A percentile compares a stretch with the other conserved stretches of the same genome.
These are phyloP conservation scores for Phoenix roebelenii DNA, from an alignment of 176 grass and related monocot genomes.

Conservation along the genomic window DNA sequence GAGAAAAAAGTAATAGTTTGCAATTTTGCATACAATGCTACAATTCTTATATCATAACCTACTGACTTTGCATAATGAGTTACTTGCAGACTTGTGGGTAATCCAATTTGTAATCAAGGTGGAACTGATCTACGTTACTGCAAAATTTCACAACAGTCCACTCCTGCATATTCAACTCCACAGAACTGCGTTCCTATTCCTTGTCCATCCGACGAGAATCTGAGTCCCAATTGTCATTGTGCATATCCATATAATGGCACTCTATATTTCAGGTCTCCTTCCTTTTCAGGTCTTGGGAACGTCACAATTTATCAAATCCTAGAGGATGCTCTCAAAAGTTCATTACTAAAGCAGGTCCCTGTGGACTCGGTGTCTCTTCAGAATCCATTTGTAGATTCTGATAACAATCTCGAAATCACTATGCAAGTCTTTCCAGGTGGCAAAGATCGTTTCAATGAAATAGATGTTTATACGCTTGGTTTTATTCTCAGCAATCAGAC, in stretches of 20 bases:
- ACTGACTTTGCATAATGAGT: background rate
- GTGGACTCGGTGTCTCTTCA: conserved; percentile 48
- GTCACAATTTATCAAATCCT: conserved; percentile 27
- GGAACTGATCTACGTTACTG: conserved; percentile 25
- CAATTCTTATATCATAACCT: background rate
- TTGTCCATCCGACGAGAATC: conserved; percentile 29
- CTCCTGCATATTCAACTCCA: conserved; percentile 32
- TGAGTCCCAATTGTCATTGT: conserved; percentile 60
- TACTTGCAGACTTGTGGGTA: conserved; percentile 43
- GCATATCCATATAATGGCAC: conserved; percentile 63
- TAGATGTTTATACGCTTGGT: conserved; percentile 30
- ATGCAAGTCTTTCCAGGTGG: conserved; percentile 44
- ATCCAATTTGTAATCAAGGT: conserved; percentile 40
- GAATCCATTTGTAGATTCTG: conserved; percentile 23
- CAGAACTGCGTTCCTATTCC: conserved; percentile 26
- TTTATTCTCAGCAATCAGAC: conserved; percentile 72
- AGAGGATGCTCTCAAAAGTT: conserved; percentile 25
- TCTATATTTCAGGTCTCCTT: conserved; percentile 57
- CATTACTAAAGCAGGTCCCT: conserved; percentile 5
- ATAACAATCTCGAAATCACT: conserved; percentile 42
- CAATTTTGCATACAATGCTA: too few species aligned
- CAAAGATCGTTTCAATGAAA: conserved; percentile 29
- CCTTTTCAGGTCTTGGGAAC: conserved; percentile 64
- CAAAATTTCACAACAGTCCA: conserved; percentile 20
- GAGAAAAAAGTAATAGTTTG: too few species aligned